Percentiles rank a stretch among this genome's conserved stretches.
These are phyloP conservation scores for Leptographium flavum DNA, from an alignment of 2,329 filamentous ascomycete species.

Conservation along the genomic window DNA sequence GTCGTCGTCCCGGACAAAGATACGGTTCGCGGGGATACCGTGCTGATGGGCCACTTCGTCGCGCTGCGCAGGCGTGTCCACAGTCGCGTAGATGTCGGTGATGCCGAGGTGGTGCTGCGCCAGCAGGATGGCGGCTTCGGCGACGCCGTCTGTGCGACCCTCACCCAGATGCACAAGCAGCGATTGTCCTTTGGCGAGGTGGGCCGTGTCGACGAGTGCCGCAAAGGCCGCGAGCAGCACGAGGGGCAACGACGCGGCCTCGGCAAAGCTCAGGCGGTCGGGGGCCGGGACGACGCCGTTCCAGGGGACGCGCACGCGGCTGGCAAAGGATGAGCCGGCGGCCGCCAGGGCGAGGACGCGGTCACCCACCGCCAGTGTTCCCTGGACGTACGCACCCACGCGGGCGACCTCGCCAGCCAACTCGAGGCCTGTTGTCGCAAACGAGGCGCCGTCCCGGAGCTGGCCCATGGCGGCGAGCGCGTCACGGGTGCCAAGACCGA, in stretches of 20 bases:
- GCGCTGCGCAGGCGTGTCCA: slow-evolving; percentile 22
- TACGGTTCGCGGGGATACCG: slow-evolving; percentile 21
- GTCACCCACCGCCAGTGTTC: slow-evolving; percentile 17
- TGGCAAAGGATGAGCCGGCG: background rate
- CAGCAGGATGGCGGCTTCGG: slow-evolving; percentile 24
- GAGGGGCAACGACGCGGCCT: slow-evolving; percentile 23
- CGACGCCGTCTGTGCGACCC: slow-evolving; percentile 17
- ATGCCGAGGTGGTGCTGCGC: slow-evolving; percentile 22
- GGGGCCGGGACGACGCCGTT: slow-evolving; percentile 13
- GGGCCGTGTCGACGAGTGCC: slow-evolving; percentile 22
- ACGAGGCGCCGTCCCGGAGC: slow-evolving; percentile 11
- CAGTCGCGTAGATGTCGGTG: slow-evolving; percentile 27
- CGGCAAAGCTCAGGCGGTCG: slow-evolving; percentile 17
- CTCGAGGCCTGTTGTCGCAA: slow-evolving; percentile 13
- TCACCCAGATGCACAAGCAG: slow-evolving; percentile 26
- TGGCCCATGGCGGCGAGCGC: slow-evolving; percentile 17
- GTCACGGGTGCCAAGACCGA: slow-evolving; percentile 13
- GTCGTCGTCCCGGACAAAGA: slow-evolving; percentile 16
- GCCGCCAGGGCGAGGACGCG: slow-evolving; percentile 12
- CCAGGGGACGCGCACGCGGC: background rate
- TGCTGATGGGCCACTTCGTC: slow-evolving; percentile 21
- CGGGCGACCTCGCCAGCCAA: slow-evolving; percentile 11
- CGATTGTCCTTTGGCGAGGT: slow-evolving; percentile 22
- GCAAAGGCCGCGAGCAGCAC: slow-evolving; percentile 27
- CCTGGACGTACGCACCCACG: slow-evolving; percentile 9